Evolutionary conservation across 2,329 filamentous ascomycete species (phyloP).

Genomic region (Fusarium udum): DNA sequence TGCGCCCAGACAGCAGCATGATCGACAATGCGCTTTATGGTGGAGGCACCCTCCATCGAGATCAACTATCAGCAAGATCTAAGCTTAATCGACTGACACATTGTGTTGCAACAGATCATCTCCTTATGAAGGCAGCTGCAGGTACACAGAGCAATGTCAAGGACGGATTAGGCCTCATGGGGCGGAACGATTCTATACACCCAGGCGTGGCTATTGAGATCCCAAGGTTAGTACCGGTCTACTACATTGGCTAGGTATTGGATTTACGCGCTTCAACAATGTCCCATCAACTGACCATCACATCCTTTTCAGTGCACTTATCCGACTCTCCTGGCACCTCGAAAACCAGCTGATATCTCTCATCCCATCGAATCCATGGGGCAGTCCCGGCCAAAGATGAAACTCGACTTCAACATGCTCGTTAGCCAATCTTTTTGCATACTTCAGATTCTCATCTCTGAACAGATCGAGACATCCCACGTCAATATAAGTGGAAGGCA

Average conservation of each 20-base stretch:
- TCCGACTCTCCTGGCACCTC: slow-evolving; percentile 1
- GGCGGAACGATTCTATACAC: neutral
- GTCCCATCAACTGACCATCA: neutral
- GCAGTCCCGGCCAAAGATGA: slow-evolving; percentile 53
- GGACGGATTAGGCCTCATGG: neutral
- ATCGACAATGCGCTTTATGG: neutral
- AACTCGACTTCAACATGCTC: slow-evolving; percentile 46
- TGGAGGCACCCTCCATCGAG: neutral
- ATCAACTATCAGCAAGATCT: neutral
- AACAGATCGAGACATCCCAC: slow-evolving; percentile 53
- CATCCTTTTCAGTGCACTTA: slow-evolving; percentile 7
- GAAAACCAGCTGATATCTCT: slow-evolving; percentile 8
- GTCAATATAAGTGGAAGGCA: slow-evolving; percentile 53
- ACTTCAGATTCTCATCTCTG: slow-evolving; percentile 3
- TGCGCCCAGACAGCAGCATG: neutral
- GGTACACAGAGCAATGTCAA: neutral
- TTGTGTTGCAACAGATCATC: neutral
- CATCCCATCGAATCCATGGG: slow-evolving; percentile 48
- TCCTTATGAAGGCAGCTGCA: neutral
- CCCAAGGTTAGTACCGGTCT: no score
- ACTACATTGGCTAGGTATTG: no score
- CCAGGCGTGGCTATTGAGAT: neutral
- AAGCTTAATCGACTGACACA: neutral
- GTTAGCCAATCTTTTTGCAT: slow-evolving; percentile 2
- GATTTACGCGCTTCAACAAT: no score